phyloP scores from a whole-genome alignment of 1,284 basidiomycete genomes.

The Sphaerobolus stellatus region DNA sequence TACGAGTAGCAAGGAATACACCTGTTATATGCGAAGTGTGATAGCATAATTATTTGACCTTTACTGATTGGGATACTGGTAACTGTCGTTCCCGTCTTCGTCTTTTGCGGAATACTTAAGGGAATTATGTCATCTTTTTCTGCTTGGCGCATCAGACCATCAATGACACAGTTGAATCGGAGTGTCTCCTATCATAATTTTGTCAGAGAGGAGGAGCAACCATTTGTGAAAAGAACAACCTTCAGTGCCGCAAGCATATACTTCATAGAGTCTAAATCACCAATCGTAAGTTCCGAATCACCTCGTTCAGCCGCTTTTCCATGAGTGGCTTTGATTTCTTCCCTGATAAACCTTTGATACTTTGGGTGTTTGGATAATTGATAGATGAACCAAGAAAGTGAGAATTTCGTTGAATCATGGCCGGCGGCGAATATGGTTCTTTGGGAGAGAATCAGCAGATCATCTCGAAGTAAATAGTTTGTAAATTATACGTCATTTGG shows the following conservation, averaged over 20 bases:
- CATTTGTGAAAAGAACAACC: constrained; percentile 21
- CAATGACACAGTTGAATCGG: constrained; percentile 40
- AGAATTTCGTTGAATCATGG: constrained; percentile 40
- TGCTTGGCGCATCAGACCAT: constrained; percentile 28
- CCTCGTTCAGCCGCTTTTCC: not conserved
- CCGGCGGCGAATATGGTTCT: constrained; percentile 33
- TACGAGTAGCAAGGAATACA: constrained; percentile 17
- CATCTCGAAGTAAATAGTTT: too few species aligned
- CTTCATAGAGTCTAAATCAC: constrained; percentile 46
- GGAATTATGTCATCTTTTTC: constrained; percentile 18
- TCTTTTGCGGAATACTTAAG: not conserved
- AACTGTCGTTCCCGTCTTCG: not conserved
- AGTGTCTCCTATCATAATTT: constrained; percentile 24
- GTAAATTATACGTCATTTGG: not conserved
- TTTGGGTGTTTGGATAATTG: constrained; percentile 42
- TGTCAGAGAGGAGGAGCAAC: too few species aligned
- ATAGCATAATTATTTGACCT: constrained; percentile 27
- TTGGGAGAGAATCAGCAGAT: not conserved
- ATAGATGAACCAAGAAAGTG: constrained; percentile 39
- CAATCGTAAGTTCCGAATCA: constrained; percentile 34
- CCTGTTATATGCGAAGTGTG: constrained; percentile 18
- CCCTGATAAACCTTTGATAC: constrained; percentile 49
- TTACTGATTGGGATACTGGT: not conserved
- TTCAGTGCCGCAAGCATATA: constrained; percentile 60
- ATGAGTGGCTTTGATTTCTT: constrained; percentile 40